A percentile compares a stretch with the other conserved stretches of the same genome.
These are phyloP conservation scores for Venturia asperata DNA, from an alignment of 2,329 filamentous ascomycete species.

Conservation along the genomic window DNA sequence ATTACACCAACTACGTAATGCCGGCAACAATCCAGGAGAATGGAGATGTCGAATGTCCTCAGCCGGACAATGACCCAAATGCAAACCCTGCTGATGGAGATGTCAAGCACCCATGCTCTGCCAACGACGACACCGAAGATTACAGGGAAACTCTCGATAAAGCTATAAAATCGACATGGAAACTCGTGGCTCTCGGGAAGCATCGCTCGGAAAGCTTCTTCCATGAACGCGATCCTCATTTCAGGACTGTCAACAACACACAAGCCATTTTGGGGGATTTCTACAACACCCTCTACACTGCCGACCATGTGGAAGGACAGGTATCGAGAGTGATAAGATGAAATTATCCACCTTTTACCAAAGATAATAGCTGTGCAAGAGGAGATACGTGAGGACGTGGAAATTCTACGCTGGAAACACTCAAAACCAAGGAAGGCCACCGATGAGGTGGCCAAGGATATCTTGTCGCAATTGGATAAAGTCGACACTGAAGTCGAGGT, in stretches of 20 bases:
- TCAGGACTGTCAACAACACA: not conserved
- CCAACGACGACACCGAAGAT: not conserved
- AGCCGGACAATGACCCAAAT: not conserved
- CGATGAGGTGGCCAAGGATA: too few relatives aligned
- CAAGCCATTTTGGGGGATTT: not conserved
- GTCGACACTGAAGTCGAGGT: too few relatives aligned
- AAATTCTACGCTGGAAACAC: too few relatives aligned
- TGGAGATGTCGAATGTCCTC: not conserved
- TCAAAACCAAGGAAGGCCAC: too few relatives aligned
- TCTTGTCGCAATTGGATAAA: too few relatives aligned
- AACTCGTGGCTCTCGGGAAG: not conserved
- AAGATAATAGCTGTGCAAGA: too few relatives aligned
- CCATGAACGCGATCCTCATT: not conserved
- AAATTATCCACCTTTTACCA: too few relatives aligned
- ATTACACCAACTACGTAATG: not conserved
- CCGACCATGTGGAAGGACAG: not conserved
- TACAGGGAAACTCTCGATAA: not conserved
- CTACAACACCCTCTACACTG: not conserved
- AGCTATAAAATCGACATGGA: not conserved
- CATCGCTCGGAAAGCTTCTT: not conserved
- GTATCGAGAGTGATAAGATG: too few relatives aligned
- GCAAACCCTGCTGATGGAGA: not conserved
- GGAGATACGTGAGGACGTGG: too few relatives aligned
- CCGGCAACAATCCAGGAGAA: not conserved
- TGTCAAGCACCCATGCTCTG: not conserved